A percentile compares a stretch with the other conserved stretches of the same genome.
phyloP scores from a whole-genome alignment of 306 rosid genomes.

The Dicorynia guianensis region DNA sequence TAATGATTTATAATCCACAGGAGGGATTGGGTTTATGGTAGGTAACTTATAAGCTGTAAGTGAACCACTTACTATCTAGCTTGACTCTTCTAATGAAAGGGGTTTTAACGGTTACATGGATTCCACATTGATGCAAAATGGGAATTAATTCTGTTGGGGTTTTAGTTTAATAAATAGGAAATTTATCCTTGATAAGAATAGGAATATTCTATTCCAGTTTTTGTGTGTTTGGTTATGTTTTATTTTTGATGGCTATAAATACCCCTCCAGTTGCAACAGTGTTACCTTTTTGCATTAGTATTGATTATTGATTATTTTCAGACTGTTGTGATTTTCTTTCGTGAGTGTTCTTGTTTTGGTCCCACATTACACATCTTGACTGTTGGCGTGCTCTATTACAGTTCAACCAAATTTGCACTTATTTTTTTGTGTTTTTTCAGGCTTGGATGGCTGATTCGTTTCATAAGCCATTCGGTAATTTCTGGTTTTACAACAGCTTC shows the following conservation, averaged over 20 bases:
- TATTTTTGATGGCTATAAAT: no score
- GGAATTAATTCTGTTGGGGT: no score
- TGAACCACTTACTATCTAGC: slow-evolving; percentile 30
- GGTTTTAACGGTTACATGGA: slow-evolving; percentile 18
- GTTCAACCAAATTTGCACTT: background rate
- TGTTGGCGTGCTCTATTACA: background rate
- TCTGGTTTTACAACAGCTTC: slow-evolving; percentile 98
- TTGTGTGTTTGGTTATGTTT: no score
- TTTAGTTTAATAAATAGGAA: no score
- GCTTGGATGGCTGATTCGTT: slow-evolving; percentile 99
- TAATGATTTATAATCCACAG: slow-evolving; percentile 21
- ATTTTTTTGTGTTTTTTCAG: slow-evolving; percentile 59
- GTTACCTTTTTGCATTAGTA: no score
- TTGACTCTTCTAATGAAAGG: slow-evolving; percentile 26
- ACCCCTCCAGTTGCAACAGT: no score
- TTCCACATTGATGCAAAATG: no score
- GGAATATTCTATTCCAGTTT: no score
- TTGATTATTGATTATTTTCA: no score
- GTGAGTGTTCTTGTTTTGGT: no score
- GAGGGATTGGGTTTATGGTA: slow-evolving; percentile 25
- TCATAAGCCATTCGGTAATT: slow-evolving; percentile 97
- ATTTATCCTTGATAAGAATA: no score
- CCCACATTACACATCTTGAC: background rate
- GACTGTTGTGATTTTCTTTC: no score
- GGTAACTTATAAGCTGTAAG: slow-evolving; percentile 18